phyloP scores from a whole-genome alignment of 2,329 filamentous ascomycete genomes.

The Fusarium neocosmosporiellum region DNA sequence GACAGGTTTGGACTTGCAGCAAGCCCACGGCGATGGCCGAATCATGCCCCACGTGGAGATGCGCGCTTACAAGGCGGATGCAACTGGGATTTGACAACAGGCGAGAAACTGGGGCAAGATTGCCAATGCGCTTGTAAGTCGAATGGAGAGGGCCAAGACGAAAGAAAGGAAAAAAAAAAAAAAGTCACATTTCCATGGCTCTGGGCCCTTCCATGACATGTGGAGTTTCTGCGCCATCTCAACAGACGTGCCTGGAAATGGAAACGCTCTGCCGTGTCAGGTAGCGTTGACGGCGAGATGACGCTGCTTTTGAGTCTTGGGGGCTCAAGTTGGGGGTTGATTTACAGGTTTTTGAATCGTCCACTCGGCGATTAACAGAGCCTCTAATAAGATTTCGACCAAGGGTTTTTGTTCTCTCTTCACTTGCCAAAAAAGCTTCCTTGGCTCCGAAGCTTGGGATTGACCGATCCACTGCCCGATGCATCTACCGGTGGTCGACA shows the following conservation, averaged over 20 bases:
- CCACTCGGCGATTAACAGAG: conserved; percentile 11
- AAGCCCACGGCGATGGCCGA: conserved; percentile 38
- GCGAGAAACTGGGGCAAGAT: conserved; percentile 1
- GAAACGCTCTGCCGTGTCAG: conserved; percentile 8
- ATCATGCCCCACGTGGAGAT: conserved; percentile 42
- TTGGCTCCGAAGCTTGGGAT: conserved; percentile 13
- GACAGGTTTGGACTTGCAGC: neutral
- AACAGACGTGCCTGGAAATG: neutral
- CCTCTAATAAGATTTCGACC: conserved; percentile 7
- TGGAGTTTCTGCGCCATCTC: conserved; percentile 7
- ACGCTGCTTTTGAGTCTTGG: conserved; percentile 5
- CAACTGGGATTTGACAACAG: conserved; percentile 17
- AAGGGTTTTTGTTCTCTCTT: neutral
- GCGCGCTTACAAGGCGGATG: conserved; percentile 37
- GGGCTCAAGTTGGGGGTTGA: neutral
- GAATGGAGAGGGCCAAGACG: neutral
- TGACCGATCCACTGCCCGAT: conserved; percentile 35
- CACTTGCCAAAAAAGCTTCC: neutral
- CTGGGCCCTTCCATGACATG: conserved; percentile 25
- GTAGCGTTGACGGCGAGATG: conserved; percentile 38
- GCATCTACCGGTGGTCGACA: conserved; percentile 13
- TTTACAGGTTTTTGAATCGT: neutral
- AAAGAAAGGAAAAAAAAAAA: neutral
- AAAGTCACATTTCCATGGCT: conserved; percentile 32
- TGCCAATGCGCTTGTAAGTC: neutral